phyloP scores from a whole-genome alignment of 176 grass and related monocot genomes.

The Carex kokanica region DNA sequence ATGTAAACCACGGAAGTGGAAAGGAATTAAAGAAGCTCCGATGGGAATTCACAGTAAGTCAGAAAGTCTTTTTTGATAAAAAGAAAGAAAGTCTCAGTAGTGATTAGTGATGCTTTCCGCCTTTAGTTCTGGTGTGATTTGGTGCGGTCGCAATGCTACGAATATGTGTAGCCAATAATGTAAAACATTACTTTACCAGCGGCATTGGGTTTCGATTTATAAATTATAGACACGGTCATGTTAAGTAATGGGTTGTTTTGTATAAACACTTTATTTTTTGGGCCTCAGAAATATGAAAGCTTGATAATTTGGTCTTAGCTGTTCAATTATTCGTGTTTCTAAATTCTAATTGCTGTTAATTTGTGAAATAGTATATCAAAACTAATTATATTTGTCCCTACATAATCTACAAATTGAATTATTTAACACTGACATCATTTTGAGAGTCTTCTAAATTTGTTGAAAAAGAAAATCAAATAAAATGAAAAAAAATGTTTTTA shows the following conservation, averaged over 20 bases:
- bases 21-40: neutral
- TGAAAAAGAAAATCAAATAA: neutral
- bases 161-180: neutral
- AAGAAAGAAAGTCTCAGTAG: too few species aligned
- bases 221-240: too few species aligned
- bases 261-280: neutral
- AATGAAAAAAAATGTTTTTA: neutral
- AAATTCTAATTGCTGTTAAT: neutral
- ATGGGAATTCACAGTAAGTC: neutral
- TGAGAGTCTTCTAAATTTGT: neutral
- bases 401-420: neutral
- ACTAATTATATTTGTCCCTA: neutral
- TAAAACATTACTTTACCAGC: neutral
- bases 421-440: neutral
- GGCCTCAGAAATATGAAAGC: neutral
- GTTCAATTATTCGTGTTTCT: neutral
- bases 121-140: neutral
- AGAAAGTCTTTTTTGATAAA: too few species aligned
- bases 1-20: neutral
- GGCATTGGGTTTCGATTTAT: too few species aligned
- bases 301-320: neutral
- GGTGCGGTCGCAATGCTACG: neutral
- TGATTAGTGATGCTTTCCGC: neutral
- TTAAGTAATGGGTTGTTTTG: neutral
- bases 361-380: neutral